Conservation (phyloP, 176 grass and related monocot species). For the Juncus effusus region DNA sequence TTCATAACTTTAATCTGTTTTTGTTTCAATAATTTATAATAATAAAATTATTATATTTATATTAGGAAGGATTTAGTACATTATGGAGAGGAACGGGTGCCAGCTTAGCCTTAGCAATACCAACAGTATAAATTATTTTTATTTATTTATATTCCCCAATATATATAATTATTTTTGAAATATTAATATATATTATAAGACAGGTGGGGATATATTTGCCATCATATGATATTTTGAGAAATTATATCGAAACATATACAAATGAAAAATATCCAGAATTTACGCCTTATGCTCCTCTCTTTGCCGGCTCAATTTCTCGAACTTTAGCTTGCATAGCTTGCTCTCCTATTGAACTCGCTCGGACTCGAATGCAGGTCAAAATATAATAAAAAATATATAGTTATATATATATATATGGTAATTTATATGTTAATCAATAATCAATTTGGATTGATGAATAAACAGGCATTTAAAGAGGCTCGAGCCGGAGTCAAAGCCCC, state of each 20-base stretch:
- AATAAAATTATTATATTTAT: conserved; percentile 22
- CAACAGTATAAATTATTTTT: conserved; percentile 62
- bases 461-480: conserved; percentile 72
- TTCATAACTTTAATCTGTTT: neutral
- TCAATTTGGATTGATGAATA: conserved; percentile 10
- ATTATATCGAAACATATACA: conserved; percentile 76
- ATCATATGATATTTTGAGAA: conserved; percentile 75
- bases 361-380: conserved; percentile 87
- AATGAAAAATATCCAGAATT: conserved; percentile 45
- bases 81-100: conserved; percentile 93
- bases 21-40: conserved; percentile 16
- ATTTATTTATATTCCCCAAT: too few species aligned
- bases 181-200: too few species aligned
- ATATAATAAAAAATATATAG: too few species aligned
- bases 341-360: conserved; percentile 84
- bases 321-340: conserved; percentile 77
- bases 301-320: conserved; percentile 65
- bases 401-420: conserved; percentile 6
- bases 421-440: neutral
- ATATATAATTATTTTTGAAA: too few species aligned
- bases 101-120: conserved; percentile 72
- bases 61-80: conserved; percentile 76
- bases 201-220: conserved; percentile 92
- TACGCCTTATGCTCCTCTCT: conserved; percentile 65
- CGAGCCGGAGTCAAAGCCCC: conserved; percentile 53